Evolutionary conservation across 345 rosid species (phyloP), one percentile per base, ranked within the genome.

Genomic region (Salix suchowensis): DNA sequence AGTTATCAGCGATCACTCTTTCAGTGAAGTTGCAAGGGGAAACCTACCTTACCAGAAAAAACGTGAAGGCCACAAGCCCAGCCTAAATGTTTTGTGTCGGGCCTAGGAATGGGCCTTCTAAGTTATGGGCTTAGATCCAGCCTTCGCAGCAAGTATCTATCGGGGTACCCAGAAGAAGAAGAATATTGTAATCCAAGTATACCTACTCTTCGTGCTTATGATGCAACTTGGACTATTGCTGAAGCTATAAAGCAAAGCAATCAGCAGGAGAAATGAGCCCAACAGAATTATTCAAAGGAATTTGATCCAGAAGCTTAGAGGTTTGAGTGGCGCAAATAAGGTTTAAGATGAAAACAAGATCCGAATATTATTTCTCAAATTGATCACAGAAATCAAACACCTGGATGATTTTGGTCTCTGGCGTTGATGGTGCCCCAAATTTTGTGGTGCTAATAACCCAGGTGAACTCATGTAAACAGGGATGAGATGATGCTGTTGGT

Each of bases 401-500:
- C 44, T 40, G 1, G 11, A 9, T 9, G 44, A 7, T 40, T 40
- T 40, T 40, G 44, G 44, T 40, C 12, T 40, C 11, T 40, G 44
- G 2, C 12, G 44, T 40, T 40, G 37, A 40, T 40, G 9, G 44
- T 40, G 44, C 44, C 12, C 44, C 1, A 1, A 7, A 0, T 40
- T 40, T 10, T 40, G 12, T 40, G 44, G 37, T 34, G 37, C 37
- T 40, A 9, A 40, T 7, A 10, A 40, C 9, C 19, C 21, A 6
- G 60, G 11, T 52, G 7, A 6, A 18, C 60, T 23, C 54, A 16
- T 39, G 40, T 15, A 46, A 32, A 72, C 23, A 85, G 88, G 64
- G 21, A 30, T 71, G 80, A 6, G 84, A 81, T 74, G 88, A 77
- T 42, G 88, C 78, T 39, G 81, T 78, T 14, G 84, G 86, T 23